These are phyloP conservation scores for Hypoxylon rickii DNA, from an alignment of 495 filamentous ascomycete genomes.

Conservation along the genomic window DNA sequence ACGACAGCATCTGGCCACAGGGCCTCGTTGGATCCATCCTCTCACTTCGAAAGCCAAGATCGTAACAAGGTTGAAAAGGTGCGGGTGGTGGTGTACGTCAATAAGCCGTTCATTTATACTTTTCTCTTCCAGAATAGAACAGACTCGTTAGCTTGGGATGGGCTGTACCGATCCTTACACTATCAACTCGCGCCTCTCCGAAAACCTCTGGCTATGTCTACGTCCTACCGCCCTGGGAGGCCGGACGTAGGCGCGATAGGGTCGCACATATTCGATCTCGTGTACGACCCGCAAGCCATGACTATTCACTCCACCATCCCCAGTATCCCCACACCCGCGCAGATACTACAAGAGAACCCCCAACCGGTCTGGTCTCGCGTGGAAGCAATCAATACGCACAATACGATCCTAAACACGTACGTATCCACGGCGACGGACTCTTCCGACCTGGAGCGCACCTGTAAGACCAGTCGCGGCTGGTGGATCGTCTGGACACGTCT, in stretches of 20 bases:
- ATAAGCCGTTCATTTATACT: constrained; percentile 87
- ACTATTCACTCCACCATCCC: constrained; percentile 85
- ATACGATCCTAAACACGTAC: constrained; percentile 79
- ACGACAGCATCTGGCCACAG: constrained; percentile 13
- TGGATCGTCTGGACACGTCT: constrained; percentile 94
- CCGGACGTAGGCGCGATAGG: constrained; percentile 43
- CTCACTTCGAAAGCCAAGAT: constrained; percentile 51
- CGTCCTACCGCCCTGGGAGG: constrained; percentile 54
- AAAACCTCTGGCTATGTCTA: constrained; percentile 69
- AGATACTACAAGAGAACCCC: constrained; percentile 24
- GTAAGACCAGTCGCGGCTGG: constrained; percentile 90
- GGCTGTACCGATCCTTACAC: constrained; percentile 81
- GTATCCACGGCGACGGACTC: constrained; percentile 60
- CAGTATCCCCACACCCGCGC: constrained; percentile 75
- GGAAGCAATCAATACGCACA: constrained; percentile 91
- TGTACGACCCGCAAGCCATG: constrained; percentile 79
- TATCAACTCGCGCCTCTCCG: constrained; percentile 79
- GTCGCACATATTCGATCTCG: constrained; percentile 76
- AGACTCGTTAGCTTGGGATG: constrained; percentile 64
- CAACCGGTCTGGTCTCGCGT: constrained; percentile 67
- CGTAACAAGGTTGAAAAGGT: constrained; percentile 60
- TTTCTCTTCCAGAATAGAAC: constrained; percentile 81
- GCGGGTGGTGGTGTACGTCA: constrained; percentile 71
- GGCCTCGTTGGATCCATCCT: constrained; percentile 21
- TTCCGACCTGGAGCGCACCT: constrained; percentile 79